Evolutionary conservation across 2,329 filamentous ascomycete genomes (phyloP).

Genomic region (Scolecobasidium constrictum): DNA sequence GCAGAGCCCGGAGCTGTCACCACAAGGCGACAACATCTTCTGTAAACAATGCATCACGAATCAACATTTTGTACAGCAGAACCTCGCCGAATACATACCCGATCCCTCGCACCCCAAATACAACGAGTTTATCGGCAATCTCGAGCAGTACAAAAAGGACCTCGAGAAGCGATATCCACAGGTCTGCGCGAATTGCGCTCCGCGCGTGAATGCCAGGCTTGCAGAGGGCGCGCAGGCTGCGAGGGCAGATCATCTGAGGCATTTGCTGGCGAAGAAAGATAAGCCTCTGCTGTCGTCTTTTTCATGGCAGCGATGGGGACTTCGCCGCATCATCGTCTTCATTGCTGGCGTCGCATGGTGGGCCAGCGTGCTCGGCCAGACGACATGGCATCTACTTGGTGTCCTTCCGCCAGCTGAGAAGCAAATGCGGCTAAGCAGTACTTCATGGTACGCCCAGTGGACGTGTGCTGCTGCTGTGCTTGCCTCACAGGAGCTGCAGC

Average conservation of each 20-base stretch:
- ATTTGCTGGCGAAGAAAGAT: constrained; percentile 55
- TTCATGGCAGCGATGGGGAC: constrained; percentile 35
- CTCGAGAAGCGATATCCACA: constrained; percentile 81
- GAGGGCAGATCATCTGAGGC: constrained; percentile 67
- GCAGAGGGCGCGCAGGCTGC: constrained; percentile 66
- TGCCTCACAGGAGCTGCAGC: not conserved
- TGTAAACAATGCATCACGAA: constrained; percentile 81
- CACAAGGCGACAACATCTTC: constrained; percentile 31
- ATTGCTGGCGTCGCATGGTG: constrained; percentile 34
- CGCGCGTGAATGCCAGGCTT: constrained; percentile 59
- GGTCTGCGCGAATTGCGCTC: constrained; percentile 72
- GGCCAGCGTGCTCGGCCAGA: constrained; percentile 22
- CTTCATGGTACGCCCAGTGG: not conserved
- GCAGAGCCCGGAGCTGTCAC: constrained; percentile 16
- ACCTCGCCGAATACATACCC: constrained; percentile 70
- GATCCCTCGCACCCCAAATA: constrained; percentile 56
- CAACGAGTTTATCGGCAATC: constrained; percentile 53
- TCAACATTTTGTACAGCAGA: constrained; percentile 67
- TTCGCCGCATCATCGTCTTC: constrained; percentile 30
- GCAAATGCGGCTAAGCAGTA: constrained; percentile 11
- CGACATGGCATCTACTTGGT: constrained; percentile 24
- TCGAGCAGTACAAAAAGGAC: constrained; percentile 57
- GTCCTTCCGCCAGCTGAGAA: constrained; percentile 18
- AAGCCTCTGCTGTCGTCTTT: constrained; percentile 16
- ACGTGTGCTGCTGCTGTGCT: not conserved